phyloP scores from a whole-genome alignment of 371 early-diverging fungal genomes.

The Entomophthora muscae region DNA sequence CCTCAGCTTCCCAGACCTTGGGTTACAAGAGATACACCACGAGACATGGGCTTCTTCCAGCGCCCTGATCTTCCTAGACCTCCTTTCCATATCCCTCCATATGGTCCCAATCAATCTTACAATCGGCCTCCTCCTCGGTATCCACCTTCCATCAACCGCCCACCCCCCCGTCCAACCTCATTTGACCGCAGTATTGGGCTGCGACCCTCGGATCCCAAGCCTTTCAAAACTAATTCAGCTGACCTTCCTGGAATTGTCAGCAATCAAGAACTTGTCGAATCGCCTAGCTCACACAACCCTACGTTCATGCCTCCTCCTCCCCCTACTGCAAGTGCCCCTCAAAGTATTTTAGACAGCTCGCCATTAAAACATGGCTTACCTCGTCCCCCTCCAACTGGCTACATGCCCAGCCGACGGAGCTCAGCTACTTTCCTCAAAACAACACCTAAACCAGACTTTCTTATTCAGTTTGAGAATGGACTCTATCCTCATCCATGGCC shows the following conservation, averaged over 20 bases:
- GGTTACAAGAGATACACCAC: neutral
- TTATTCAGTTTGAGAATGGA: neutral
- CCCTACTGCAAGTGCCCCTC: neutral
- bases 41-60: neutral
- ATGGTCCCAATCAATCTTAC: neutral
- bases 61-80: neutral
- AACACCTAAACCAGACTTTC: neutral
- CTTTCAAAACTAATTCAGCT: too few relatives aligned
- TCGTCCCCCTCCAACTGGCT: neutral
- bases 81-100: neutral
- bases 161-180: neutral
- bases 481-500: constrained; percentile 1
- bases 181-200: neutral
- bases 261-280: neutral
- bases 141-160: neutral
- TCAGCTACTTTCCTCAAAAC: neutral
- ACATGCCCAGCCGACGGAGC: neutral
- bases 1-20: neutral
- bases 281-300: neutral
- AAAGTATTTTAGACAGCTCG: neutral
- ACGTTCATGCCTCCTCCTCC: neutral
- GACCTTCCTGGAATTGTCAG: neutral
- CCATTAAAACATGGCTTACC: neutral
- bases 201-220: neutral
- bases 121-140: neutral